Base-by-base conservation (phyloP, 2,329 filamentous ascomycete species). In the Thyridium curvatum region DNA sequence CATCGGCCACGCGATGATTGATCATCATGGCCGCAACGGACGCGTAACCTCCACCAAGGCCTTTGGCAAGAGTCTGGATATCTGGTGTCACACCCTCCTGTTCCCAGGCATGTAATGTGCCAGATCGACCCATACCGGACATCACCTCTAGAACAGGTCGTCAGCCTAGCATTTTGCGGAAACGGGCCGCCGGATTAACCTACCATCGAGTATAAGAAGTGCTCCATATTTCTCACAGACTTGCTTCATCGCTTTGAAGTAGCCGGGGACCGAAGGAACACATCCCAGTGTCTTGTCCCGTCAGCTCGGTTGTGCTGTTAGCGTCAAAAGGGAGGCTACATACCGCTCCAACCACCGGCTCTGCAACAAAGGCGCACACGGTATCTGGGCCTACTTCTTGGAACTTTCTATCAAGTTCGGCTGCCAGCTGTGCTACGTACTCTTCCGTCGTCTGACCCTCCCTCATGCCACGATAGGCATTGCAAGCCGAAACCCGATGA, bases 191-290 rank as follows among this genome's bases (percentile, higher is more conserved):
- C 10, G 6, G 21, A 10, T 10, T n/a, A n/a, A n/a, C 21, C 21
- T 26, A 26, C 21, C 82, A 52, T 87, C 83, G 7, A 86, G 59
- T 34, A 86, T 78, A 31, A 87, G 64, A 0, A 86, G 68, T 0
- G 78, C 76, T 1, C 79, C 80, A 50, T 86, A 67, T 41, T 73
- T 73, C 39, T 80, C 68, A 53, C 82, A 86, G 10, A 86, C 65
- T 5, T 66, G 60, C 53, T 73, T 72, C 64, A 86, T 76, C 12
- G 79, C 80, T 40, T 64, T 55, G 42, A 85, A 75, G 46, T 86
- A 86, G 4, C 80, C 82, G 2, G 68, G 65, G 0, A 80, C 66
- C 2, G 77, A 61, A 4, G 78, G 70, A 0, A 83, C 74, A 52
- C 77, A 83, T 12, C 80, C 82, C 6, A 84, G 61, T 9, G 80